These are phyloP conservation scores for Arctium lappa DNA, from an alignment of 129 eudicot genomes.

Conservation along the genomic window DNA sequence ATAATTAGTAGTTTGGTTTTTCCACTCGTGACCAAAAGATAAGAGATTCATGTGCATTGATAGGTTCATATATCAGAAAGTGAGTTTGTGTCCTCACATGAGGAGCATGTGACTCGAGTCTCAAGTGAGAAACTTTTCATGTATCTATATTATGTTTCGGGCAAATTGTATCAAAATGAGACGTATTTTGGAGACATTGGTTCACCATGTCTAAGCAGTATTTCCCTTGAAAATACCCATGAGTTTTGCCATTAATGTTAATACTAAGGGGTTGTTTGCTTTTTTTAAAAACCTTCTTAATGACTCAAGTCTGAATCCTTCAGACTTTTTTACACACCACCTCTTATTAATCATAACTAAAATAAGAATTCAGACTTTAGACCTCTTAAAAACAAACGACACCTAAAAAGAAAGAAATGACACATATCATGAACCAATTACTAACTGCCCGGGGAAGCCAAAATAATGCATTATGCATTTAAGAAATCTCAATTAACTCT, in stretches of 20 bases:
- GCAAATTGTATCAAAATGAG: too few species aligned
- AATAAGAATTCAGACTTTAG: too few species aligned
- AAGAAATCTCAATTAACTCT: neutral
- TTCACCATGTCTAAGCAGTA: neutral
- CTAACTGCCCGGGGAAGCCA: neutral
- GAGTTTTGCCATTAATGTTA: neutral
- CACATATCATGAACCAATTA: neutral
- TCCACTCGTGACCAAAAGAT: neutral
- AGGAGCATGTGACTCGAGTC: neutral
- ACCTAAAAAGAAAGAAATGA: neutral
- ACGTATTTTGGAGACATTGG: neutral
- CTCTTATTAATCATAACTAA: too few species aligned
- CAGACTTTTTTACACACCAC: too few species aligned
- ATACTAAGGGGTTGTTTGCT: too few species aligned
- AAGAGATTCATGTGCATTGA: neutral
- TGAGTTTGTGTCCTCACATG: neutral
- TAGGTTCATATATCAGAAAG: neutral
- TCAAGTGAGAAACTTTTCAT: neutral
- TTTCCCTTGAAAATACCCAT: neutral
- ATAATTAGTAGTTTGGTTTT: too few species aligned
- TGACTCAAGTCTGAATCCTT: too few species aligned
- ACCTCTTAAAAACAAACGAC: too few species aligned
- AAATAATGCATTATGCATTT: neutral
- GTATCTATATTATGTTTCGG: neutral
- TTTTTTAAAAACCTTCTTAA: too few species aligned